Evolutionary conservation across 192 early-diverging fungal species (phyloP).

Genomic region (Lunasporangiospora selenospora): DNA sequence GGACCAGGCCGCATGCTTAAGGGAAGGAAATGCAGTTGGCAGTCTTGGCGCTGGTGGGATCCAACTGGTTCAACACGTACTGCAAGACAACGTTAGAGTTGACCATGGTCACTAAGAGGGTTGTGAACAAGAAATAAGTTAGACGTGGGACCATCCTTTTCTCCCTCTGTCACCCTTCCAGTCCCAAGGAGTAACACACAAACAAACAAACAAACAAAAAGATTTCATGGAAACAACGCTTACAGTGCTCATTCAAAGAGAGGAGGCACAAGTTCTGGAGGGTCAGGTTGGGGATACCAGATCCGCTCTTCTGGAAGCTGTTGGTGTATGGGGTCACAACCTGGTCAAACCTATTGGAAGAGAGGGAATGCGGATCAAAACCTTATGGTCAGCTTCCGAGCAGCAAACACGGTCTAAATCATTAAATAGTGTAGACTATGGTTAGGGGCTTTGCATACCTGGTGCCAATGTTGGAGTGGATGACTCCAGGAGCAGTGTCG

Average conservation of each 20-base stretch:
- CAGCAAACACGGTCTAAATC: too few species aligned
- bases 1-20: too few species aligned
- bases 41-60: slow-evolving; percentile 24
- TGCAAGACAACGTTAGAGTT: slow-evolving; percentile 24
- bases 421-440: too few species aligned
- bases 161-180: too few species aligned
- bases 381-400: too few species aligned
- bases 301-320: not conserved
- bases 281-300: slow-evolving; percentile 15
- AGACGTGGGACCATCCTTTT: too few species aligned
- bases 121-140: not conserved
- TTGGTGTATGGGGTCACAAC: slow-evolving; percentile 28
- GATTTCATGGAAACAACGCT: too few species aligned
- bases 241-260: slow-evolving; percentile 36
- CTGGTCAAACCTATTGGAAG: too few species aligned
- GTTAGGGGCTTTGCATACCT: too few species aligned
- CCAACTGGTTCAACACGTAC: slow-evolving; percentile 32
- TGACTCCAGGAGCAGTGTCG: slow-evolving; percentile 18
- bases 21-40: slow-evolving; percentile 25
- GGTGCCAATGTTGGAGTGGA: slow-evolving; percentile 32
- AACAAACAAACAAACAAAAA: too few species aligned
- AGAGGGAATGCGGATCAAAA: too few species aligned
- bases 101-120: slow-evolving; percentile 39
- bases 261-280: slow-evolving; percentile 29
- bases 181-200: too few species aligned